Percentiles rank a stretch among this genome's conserved stretches.
phyloP scores from a whole-genome alignment of 257 asterid species.

The Solanum sejunctum region DNA sequence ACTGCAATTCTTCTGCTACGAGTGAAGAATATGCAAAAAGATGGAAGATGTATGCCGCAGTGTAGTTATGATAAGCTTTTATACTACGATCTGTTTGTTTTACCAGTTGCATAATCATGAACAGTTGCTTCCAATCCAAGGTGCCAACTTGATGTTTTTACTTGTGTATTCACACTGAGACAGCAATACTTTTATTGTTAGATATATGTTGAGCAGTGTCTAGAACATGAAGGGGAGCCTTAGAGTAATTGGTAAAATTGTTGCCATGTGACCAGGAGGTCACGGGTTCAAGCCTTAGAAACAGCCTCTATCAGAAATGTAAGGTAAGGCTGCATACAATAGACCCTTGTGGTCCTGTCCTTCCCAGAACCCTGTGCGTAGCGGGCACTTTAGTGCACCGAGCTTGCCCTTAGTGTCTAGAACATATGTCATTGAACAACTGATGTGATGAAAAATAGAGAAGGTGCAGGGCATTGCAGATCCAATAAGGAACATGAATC shows the following conservation, averaged over 20 bases:
- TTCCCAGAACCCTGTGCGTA: too few relatives aligned
- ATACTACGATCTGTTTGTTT: background rate
- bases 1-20: background rate
- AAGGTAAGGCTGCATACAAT: too few relatives aligned
- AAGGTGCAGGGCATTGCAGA: constrained; percentile 5
- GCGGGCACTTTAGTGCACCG: too few relatives aligned
- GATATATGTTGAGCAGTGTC: background rate
- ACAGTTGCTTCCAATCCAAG: background rate
- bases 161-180: background rate
- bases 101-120: background rate
- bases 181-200: background rate
- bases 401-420: background rate
- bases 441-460: constrained; percentile 8
- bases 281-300: too few relatives aligned
- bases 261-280: too few relatives aligned
- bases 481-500: constrained; percentile 11
- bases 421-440: background rate
- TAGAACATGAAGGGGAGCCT: background rate
- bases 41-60: background rate
- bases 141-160: background rate
- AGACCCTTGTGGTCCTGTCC: too few relatives aligned
- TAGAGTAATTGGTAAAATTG: too few relatives aligned
- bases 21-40: background rate
- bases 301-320: too few relatives aligned
- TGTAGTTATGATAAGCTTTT: background rate